These are phyloP conservation scores for Debaryomyces singareniensis DNA, from an alignment of 1,139 yeast species.

Conservation along the genomic window DNA sequence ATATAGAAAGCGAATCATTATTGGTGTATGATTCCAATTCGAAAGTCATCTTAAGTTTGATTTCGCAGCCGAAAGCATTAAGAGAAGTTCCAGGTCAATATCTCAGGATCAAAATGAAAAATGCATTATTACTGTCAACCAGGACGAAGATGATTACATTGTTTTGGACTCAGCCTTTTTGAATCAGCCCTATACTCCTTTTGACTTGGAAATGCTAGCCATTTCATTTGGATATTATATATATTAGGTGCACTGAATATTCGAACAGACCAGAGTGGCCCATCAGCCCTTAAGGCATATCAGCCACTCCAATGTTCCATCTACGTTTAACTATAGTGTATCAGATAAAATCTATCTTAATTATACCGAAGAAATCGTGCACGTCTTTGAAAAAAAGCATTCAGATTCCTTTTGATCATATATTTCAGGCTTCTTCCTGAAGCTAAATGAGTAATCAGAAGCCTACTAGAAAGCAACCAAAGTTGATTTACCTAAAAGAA, in stretches of 20 bases:
- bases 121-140: slow-evolving; percentile 4
- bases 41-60: slow-evolving; percentile 2
- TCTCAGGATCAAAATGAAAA: slow-evolving; percentile 2
- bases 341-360: not conserved
- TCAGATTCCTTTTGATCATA: no score
- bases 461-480: no score
- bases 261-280: no score
- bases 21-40: slow-evolving; percentile 4
- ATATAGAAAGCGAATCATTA: slow-evolving; percentile 1
- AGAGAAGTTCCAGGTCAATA: not conserved
- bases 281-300: not conserved
- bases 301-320: not conserved
- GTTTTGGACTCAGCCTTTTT: slow-evolving; percentile 4
- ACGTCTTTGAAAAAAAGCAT: no score
- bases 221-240: slow-evolving; percentile 5
- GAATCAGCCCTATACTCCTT: slow-evolving; percentile 5
- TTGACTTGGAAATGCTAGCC: slow-evolving; percentile 4
- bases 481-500: no score
- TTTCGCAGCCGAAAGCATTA: slow-evolving; percentile 2
- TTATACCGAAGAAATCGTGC: slow-evolving; percentile 2
- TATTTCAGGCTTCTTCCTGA: no score
- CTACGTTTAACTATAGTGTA: not conserved
- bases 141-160: slow-evolving; percentile 4
- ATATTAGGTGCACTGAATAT: not conserved
- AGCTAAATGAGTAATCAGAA: no score